Conservation (phyloP, 2,329 filamentous ascomycete genomes). For the Colletotrichum orchidophilum region DNA sequence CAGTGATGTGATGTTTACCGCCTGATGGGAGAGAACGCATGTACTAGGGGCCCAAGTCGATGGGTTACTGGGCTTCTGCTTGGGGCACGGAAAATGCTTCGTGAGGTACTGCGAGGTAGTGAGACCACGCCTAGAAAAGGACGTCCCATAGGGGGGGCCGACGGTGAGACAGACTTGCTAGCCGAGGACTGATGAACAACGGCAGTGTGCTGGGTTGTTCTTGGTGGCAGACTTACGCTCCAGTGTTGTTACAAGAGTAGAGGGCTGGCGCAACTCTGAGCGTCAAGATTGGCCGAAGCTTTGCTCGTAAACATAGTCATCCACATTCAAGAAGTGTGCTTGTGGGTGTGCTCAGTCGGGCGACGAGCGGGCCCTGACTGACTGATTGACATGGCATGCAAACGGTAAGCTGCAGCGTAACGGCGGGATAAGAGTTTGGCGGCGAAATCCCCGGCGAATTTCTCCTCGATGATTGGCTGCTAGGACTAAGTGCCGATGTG, state of each 20-base stretch:
- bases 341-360: not conserved
- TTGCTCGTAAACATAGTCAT: not conserved
- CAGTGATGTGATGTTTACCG: not conserved
- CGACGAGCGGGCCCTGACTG: constrained; percentile 12
- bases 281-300: not conserved
- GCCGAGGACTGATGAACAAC: constrained; percentile 22
- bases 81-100: constrained; percentile 1
- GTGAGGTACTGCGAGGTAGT: constrained; percentile 1
- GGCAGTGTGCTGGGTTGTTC: not conserved
- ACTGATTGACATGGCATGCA: constrained; percentile 3
- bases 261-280: not conserved
- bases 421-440: constrained; percentile 6
- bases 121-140: not conserved
- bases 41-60: not conserved
- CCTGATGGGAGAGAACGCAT: not conserved
- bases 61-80: not conserved
- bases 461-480: constrained; percentile 11
- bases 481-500: constrained; percentile 7
- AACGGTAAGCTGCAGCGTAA: not conserved
- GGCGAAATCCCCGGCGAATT: constrained; percentile 14
- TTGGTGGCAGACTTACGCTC: constrained; percentile 3
- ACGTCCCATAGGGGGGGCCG: not conserved
- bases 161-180: not conserved
- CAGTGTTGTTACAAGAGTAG: not conserved
- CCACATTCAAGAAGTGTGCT: not conserved